phyloP scores from a whole-genome alignment of 1,284 basidiomycete genomes.

The Sanghuangporus sanghuang region DNA sequence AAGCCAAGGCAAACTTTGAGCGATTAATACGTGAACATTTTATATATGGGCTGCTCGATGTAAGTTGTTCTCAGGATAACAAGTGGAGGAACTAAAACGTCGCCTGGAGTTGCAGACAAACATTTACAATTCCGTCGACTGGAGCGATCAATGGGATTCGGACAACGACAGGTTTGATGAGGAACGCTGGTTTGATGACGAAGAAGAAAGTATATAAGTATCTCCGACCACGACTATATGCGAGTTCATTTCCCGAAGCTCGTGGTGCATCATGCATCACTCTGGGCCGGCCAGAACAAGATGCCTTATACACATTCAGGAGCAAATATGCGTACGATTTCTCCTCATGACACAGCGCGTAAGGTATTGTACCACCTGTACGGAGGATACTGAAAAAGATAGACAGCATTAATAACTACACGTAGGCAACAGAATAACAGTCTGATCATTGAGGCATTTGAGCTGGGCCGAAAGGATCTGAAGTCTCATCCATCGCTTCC shows the following conservation, averaged over 20 bases:
- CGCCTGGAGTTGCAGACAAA: constrained; percentile 40
- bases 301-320: background rate
- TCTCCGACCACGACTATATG: background rate
- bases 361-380: background rate
- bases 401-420: background rate
- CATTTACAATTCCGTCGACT: constrained; percentile 70
- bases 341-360: background rate
- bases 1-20: constrained; percentile 47
- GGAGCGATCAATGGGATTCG: constrained; percentile 65
- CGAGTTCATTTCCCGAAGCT: background rate
- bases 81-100: background rate
- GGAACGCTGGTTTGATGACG: constrained; percentile 73
- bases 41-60: constrained; percentile 72
- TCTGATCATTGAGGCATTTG: background rate
- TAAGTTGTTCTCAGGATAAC: constrained; percentile 30
- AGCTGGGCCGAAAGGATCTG: constrained; percentile 47
- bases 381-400: background rate
- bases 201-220: constrained; percentile 38
- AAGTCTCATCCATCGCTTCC: constrained; percentile 50
- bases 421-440: background rate
- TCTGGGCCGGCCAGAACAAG: background rate
- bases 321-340: background rate
- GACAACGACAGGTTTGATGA: constrained; percentile 58
- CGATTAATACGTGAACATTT: constrained; percentile 60
- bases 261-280: background rate